Evolutionary conservation across 2,329 filamentous ascomycete genomes (phyloP).

Genomic region (Metarhizium anisopliae): DNA sequence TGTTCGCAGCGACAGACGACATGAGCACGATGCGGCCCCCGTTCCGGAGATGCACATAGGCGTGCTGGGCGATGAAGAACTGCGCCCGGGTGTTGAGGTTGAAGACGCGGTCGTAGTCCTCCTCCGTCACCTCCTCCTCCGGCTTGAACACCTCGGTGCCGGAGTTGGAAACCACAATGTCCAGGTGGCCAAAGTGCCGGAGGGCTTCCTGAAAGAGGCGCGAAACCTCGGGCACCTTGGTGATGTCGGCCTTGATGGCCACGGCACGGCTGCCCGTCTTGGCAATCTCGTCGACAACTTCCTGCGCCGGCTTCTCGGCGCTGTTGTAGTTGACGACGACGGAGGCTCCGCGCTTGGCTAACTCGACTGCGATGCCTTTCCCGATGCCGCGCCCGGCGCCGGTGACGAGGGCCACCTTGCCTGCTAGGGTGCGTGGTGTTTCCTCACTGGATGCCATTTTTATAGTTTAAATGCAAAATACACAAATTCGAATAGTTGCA

Average conservation of each 20-base stretch:
- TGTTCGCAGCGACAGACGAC: constrained; percentile 61
- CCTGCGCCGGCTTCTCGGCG: constrained; percentile 45
- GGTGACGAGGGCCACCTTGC: constrained; percentile 27
- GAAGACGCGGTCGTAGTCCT: constrained; percentile 66
- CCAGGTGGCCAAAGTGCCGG: constrained; percentile 54
- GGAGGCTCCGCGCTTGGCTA: constrained; percentile 47
- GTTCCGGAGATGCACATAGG: constrained; percentile 59
- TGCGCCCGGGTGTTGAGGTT: constrained; percentile 59
- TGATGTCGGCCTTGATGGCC: constrained; percentile 60
- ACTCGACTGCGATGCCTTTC: constrained; percentile 47
- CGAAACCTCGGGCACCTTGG: constrained; percentile 53
- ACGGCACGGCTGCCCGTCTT: constrained; percentile 51
- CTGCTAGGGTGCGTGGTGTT: constrained; percentile 14
- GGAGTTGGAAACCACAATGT: constrained; percentile 64
- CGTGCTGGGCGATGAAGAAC: constrained; percentile 64
- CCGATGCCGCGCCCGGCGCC: constrained; percentile 48
- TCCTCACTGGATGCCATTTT: neutral
- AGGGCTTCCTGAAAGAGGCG: constrained; percentile 55
- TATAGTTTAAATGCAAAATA: neutral
- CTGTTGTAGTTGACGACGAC: constrained; percentile 53
- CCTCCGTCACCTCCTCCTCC: constrained; percentile 58
- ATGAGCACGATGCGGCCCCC: constrained; percentile 66
- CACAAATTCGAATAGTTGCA: neutral
- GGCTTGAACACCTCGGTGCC: constrained; percentile 61
- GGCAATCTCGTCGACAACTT: constrained; percentile 44